Percentiles rank a stretch among this genome's conserved stretches.
These are phyloP conservation scores for Euphorbia tirucalli DNA, from an alignment of 345 rosid species.

Conservation along the genomic window DNA sequence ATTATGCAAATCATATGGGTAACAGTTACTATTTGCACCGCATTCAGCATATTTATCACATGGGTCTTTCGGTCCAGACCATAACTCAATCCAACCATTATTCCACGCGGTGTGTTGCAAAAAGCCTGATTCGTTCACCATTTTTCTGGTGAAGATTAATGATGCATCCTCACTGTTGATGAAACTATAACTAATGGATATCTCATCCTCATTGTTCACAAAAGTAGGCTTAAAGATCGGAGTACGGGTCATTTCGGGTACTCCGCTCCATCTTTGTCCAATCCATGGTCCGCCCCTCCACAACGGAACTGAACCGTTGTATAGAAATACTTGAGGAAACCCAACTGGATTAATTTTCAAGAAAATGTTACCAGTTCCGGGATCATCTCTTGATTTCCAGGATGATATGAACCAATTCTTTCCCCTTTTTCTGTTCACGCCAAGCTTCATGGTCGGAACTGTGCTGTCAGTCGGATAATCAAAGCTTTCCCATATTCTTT, in stretches of 20 bases:
- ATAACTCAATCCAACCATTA: slow-evolving; percentile 46
- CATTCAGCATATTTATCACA: slow-evolving; percentile 63
- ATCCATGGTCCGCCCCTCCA: slow-evolving; percentile 71
- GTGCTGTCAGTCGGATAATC: slow-evolving; percentile 30
- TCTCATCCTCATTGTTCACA: slow-evolving; percentile 36
- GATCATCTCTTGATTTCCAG: slow-evolving; percentile 34
- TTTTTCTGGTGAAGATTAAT: slow-evolving; percentile 44
- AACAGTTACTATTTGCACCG: slow-evolving; percentile 56
- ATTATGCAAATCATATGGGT: slow-evolving; percentile 33
- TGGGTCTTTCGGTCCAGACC: slow-evolving; percentile 55
- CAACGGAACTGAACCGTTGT: slow-evolving; percentile 27
- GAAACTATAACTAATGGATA: slow-evolving; percentile 30
- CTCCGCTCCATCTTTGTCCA: slow-evolving; percentile 62
- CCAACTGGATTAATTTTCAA: slow-evolving; percentile 28
- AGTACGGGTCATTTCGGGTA: slow-evolving; percentile 52
- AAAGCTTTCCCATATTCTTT: slow-evolving; percentile 38
- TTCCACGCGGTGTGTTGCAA: slow-evolving; percentile 52
- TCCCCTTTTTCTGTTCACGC: slow-evolving; percentile 18
- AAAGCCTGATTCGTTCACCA: slow-evolving; percentile 46
- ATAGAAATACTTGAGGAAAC: slow-evolving; percentile 56
- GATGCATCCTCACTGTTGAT: no score
- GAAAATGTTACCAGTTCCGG: slow-evolving; percentile 10
- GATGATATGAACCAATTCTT: slow-evolving; percentile 20
- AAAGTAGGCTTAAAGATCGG: slow-evolving; percentile 19
- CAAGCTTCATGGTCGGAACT: slow-evolving; percentile 33